phyloP scores from a whole-genome alignment of 148 eudicot species.

The Hydrangea macrophylla region DNA sequence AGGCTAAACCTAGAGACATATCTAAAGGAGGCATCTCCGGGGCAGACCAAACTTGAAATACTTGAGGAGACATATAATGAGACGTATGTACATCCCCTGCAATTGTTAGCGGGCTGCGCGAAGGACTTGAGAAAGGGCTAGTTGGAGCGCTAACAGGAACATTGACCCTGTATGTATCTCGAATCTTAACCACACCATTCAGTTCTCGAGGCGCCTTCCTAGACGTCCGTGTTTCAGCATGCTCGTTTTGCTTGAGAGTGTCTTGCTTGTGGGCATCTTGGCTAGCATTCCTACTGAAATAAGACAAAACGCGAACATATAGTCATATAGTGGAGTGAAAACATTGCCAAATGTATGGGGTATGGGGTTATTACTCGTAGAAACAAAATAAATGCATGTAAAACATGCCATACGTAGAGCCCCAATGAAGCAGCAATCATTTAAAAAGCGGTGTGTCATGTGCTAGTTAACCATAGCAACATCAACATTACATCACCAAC shows the following conservation, averaged over 20 bases:
- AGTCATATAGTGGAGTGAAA: background rate
- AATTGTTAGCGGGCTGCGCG: constrained; percentile 48
- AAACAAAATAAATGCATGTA: background rate
- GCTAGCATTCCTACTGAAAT: constrained; percentile 15
- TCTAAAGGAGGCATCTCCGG: constrained; percentile 40
- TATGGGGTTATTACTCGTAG: background rate
- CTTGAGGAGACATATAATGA: constrained; percentile 28
- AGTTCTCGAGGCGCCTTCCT: constrained; percentile 24
- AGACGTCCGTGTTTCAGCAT: constrained; percentile 32
- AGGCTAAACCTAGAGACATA: constrained; percentile 23
- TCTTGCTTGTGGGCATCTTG: constrained; percentile 26
- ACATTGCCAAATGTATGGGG: background rate
- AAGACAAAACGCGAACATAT: background rate
- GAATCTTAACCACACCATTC: constrained; percentile 16
- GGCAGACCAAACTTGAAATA: constrained; percentile 53
- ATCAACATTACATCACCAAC: too few species aligned
- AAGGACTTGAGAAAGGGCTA: constrained; percentile 53
- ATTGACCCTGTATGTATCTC: constrained; percentile 24
- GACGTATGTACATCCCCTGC: constrained; percentile 31
- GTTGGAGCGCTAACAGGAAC: constrained; percentile 52
- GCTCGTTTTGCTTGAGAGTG: constrained; percentile 28
- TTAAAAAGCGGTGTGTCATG: too few species aligned
- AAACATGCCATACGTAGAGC: background rate
- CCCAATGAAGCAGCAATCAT: background rate
- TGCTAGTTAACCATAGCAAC: background rate